A percentile compares a stretch with the other conserved stretches of the same genome.
These are phyloP conservation scores for Lolium rigidum DNA, from an alignment of 176 grass and related monocot genomes.

Conservation along the genomic window DNA sequence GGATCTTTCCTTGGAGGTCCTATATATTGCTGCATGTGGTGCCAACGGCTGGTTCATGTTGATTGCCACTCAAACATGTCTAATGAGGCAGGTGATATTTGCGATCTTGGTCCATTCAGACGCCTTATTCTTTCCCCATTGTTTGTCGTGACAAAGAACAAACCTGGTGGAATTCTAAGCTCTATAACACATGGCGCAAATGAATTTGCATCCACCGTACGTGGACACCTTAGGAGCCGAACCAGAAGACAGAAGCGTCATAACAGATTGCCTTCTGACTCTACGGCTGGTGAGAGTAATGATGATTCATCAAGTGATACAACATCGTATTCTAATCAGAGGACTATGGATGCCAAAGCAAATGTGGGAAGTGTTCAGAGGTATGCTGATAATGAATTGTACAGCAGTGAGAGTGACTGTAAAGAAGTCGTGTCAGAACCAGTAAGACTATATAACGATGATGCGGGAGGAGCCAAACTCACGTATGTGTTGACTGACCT, in stretches of 20 bases:
- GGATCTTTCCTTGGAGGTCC: conserved; percentile 69
- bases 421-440: conserved; percentile 27
- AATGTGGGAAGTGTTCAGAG: conserved; percentile 46
- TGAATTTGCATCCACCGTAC: conserved; percentile 72
- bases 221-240: conserved; percentile 57
- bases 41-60: conserved; percentile 73
- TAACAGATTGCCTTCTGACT: conserved; percentile 47
- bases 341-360: conserved; percentile 31
- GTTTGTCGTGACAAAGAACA: conserved; percentile 46
- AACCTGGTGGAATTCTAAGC: conserved; percentile 60
- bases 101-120: conserved; percentile 73
- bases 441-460: conserved; percentile 24
- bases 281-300: conserved; percentile 37
- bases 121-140: conserved; percentile 73
- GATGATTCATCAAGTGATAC: conserved; percentile 59
- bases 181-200: conserved; percentile 80
- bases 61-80: conserved; percentile 72
- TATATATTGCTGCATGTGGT: conserved; percentile 90
- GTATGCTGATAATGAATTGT: conserved; percentile 36
- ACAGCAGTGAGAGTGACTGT: conserved; percentile 52
- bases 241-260: conserved; percentile 56
- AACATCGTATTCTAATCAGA: conserved; percentile 23
- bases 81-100: conserved; percentile 63
- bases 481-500: conserved; percentile 58
- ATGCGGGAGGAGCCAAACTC: conserved; percentile 45